Conservation (phyloP, 148 eudicot genomes). For the Silene conica region DNA sequence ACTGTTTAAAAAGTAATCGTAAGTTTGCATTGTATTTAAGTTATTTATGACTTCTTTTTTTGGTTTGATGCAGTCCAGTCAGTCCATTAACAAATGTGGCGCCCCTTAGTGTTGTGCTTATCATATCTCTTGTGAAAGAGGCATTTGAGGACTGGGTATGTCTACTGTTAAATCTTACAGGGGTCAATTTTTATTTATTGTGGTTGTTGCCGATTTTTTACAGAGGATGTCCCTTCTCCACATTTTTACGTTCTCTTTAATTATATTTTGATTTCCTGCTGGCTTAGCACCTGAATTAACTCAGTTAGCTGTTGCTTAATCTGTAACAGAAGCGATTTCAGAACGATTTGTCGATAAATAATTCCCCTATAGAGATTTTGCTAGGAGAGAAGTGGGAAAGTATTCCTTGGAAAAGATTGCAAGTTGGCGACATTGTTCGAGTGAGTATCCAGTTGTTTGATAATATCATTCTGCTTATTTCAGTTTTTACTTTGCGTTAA, state of each 20-base stretch:
- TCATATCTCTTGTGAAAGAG: constrained; percentile 89
- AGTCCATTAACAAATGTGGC: constrained; percentile 91
- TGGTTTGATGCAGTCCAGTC: constrained; percentile 76
- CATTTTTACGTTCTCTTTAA: neutral
- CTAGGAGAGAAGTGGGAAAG: constrained; percentile 68
- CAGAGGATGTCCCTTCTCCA: neutral
- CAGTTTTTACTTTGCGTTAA: neutral
- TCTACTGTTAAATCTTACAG: constrained; percentile 6
- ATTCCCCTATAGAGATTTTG: constrained; percentile 60
- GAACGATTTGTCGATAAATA: constrained; percentile 86
- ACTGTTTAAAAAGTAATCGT: neutral
- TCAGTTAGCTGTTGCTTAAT: constrained; percentile 15
- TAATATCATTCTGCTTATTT: neutral
- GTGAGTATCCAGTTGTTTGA: constrained; percentile 44
- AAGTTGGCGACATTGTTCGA: constrained; percentile 85
- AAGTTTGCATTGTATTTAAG: neutral
- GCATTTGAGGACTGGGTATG: constrained; percentile 99
- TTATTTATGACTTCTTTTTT: constrained; percentile 24
- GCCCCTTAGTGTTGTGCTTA: constrained; percentile 80
- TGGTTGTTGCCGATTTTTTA: neutral
- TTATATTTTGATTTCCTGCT: constrained; percentile 7
- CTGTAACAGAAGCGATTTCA: constrained; percentile 83
- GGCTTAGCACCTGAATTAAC: constrained; percentile 6
- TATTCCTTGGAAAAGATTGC: constrained; percentile 79
- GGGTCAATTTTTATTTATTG: neutral